These are phyloP conservation scores for Fusarium robinianum DNA, from an alignment of 2,329 filamentous ascomycete species.

Conservation along the genomic window DNA sequence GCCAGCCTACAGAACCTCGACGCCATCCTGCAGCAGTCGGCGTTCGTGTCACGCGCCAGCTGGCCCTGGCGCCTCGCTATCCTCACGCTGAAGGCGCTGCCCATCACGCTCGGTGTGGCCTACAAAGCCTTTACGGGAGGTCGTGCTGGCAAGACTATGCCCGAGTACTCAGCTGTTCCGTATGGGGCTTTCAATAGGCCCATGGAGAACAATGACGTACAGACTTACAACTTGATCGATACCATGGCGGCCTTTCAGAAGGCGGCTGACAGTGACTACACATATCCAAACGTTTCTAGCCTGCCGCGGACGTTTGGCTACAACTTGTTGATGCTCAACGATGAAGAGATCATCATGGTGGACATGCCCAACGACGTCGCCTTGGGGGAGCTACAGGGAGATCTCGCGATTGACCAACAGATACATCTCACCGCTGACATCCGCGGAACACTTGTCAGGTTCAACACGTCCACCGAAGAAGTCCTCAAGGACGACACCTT, in stretches of 20 bases:
- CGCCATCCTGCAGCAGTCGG: neutral
- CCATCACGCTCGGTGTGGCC: slow-evolving; percentile 1
- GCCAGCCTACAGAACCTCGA: slow-evolving; percentile 8
- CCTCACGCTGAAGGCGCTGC: neutral
- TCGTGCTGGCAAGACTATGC: neutral
- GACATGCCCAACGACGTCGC: neutral
- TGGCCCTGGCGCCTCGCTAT: neutral
- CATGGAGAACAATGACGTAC: neutral
- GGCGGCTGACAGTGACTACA: neutral
- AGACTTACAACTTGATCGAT: neutral
- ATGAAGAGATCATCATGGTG: neutral
- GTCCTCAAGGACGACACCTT: neutral
- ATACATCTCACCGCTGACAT: neutral
- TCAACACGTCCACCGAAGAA: neutral
- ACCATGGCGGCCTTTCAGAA: neutral
- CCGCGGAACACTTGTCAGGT: neutral
- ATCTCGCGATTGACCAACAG: neutral
- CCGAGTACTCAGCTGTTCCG: neutral
- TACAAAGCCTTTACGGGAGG: slow-evolving; percentile 8
- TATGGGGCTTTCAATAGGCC: neutral
- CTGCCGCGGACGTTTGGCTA: neutral
- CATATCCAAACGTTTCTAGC: neutral
- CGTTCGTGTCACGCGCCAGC: neutral
- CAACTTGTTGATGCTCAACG: neutral
- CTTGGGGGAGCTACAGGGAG: neutral